A percentile compares a stretch with the other conserved stretches of the same genome.
These are phyloP conservation scores for Cocos nucifera DNA, from an alignment of 176 grass and related monocot species.

Conservation along the genomic window DNA sequence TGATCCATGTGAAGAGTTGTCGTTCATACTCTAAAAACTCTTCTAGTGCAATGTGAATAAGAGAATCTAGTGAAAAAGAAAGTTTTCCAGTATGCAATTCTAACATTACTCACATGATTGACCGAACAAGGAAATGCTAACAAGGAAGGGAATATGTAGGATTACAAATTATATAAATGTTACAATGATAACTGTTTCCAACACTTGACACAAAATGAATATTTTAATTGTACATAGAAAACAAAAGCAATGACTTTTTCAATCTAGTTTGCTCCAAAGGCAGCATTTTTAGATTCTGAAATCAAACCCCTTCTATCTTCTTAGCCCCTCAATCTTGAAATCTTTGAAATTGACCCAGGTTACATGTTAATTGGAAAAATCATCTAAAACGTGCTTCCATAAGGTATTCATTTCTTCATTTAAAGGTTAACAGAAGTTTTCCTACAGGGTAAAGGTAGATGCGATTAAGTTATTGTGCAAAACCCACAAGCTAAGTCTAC, in stretches of 20 bases:
- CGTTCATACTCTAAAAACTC: not conserved
- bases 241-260: not conserved
- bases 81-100: not conserved
- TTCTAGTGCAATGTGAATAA: not conserved
- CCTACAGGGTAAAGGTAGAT: not conserved
- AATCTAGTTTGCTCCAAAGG: not conserved
- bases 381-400: too few relatives aligned
- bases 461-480: not conserved
- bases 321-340: too few relatives aligned
- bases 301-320: too few relatives aligned
- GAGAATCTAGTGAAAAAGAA: not conserved
- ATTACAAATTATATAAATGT: too few relatives aligned
- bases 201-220: not conserved
- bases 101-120: not conserved
- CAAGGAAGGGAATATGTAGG: not conserved
- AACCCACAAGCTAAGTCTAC: not conserved
- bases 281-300: not conserved
- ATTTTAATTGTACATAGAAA: not conserved
- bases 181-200: not conserved
- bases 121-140: not conserved
- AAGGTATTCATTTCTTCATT: not conserved
- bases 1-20: constrained; percentile 5
- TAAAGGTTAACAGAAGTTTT: not conserved
- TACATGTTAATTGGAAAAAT: too few relatives aligned
- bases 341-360: too few relatives aligned